Evolutionary conservation across 768 basidiomycete species (phyloP), one percentile per base, ranked within the genome.

Genomic region (Boletus vermiculosoides): DNA sequence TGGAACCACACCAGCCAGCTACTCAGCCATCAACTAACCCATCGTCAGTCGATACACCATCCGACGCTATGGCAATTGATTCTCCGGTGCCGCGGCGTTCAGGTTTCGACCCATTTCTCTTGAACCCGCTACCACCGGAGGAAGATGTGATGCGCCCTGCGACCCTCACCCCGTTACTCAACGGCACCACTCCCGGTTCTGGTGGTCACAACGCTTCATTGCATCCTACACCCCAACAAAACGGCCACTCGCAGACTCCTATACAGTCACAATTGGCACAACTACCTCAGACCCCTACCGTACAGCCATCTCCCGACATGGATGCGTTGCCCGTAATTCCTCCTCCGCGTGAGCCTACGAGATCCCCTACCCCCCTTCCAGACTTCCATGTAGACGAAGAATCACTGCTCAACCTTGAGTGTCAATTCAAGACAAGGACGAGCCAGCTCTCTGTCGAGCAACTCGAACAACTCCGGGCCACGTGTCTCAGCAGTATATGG

Each of bases 381-480:
- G 85, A 88, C 40, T 97, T 99, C 72, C 70, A 83, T 41, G 65
- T 96, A 15, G 78, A 90, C 47, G 74, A 81, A 23, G 66, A 58
- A 2, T 66, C 77, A 11, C 62, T 96, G 25, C 64, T 63, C 0
- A 66, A 78, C 11, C 79, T 98, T 0, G 72, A 76, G 54, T 45
- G 68, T 3, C 71, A 76, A 45, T 69, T 98, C 28, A 73, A 73
- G 36, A 74, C 80, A 18, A 68, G 68, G 45, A 97, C 96, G 1
- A 68, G 58, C 7, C 68, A 66, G 0, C 75, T 98, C 42, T 90
- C 78, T 25, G 79, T 98, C 49, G 97, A 99, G 67, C 86, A 96
- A 67, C 81, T 99, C 7, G 97, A 98, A 69, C 94, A 98, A 71
- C 79, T 99, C 7, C 84, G 97, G 6, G 95, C 97, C 9, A 84